A percentile compares a stretch with the other conserved stretches of the same genome.
These are phyloP conservation scores for Uncinocarpus reesii DNA, from an alignment of 2,329 filamentous ascomycete genomes.

Conservation along the genomic window DNA sequence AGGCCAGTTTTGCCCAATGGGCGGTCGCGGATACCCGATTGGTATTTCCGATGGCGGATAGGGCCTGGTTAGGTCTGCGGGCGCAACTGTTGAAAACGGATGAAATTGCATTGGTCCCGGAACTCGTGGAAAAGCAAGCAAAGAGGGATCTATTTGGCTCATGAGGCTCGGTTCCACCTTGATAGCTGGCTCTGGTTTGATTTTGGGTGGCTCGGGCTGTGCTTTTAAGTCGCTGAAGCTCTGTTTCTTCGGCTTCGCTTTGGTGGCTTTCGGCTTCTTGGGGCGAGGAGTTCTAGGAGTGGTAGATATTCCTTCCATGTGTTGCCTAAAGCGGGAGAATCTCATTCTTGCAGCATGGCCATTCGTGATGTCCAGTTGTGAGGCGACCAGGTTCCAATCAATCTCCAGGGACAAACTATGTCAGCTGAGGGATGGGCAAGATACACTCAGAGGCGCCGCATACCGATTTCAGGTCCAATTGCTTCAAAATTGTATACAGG, in stretches of 20 bases:
- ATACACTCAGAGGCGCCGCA: conserved; percentile 12
- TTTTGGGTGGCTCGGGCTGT: neutral
- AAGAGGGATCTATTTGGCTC: conserved; percentile 6
- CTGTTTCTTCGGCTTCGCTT: conserved; percentile 16
- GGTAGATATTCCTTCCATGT: conserved; percentile 40
- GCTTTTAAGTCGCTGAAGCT: conserved; percentile 9
- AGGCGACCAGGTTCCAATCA: conserved; percentile 45
- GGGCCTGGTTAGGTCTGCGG: conserved; percentile 19
- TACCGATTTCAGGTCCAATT: conserved; percentile 45
- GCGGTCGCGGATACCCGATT: conserved; percentile 12
- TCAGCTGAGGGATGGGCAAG: neutral
- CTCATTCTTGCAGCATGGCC: conserved; percentile 50
- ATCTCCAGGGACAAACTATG: conserved; percentile 29
- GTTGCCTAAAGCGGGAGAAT: conserved; percentile 44
- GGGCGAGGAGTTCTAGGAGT: conserved; percentile 18
- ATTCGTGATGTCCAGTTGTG: conserved; percentile 43
- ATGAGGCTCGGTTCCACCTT: conserved; percentile 7
- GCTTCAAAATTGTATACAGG: conserved; percentile 47
- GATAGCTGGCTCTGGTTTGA: conserved; percentile 14
- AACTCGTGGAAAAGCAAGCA: neutral
- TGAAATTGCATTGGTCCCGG: neutral
- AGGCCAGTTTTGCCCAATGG: conserved; percentile 19
- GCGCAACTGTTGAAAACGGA: conserved; percentile 15
- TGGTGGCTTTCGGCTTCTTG: conserved; percentile 23
- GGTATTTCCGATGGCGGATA: conserved; percentile 11